Evolutionary conservation across 164 flowering plant genomes (phyloP), one percentile per base, ranked within the genome.

Genomic region (Aristolochia contorta): DNA sequence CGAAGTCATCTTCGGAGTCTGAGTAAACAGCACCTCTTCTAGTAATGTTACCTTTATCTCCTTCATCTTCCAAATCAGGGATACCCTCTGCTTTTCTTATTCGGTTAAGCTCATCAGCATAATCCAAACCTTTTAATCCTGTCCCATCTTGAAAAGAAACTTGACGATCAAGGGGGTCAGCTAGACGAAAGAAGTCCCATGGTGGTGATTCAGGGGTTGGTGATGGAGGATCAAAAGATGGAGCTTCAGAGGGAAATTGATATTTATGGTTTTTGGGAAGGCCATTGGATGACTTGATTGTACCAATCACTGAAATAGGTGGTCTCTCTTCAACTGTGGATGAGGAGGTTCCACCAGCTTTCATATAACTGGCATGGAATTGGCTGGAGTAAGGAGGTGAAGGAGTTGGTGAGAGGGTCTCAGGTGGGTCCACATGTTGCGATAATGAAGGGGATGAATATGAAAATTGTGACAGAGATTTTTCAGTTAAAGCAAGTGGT

Each of bases 111-210:
- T 78, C 79, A 67, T 78, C 83, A 47, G 45, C 65, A 69, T 63
- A 65, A 53, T 81, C 93, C 24, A 67, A 64, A 7, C 61, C 78
- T 61, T 71, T 65, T 58, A 61, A n/a, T 20, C 45, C 80, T 59
- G 63, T 69, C 16, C 68, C 79, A 41, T 82, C 84, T 61, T 73
- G 84, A 65, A 73, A 72, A 61, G 93, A 79, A 69, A 80, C 75
- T 47, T 81, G 86, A 33, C 75, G 67, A 55, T 86, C 86, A 62
- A 70, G 65, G 1, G 90, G 79, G 75, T 73, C 80, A 64, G 65
- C 72, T 48, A 77, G 79, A 59, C 77, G 87, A 70, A 90, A 93
- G 69, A 65, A 93, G 75, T 93, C 99, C 97, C 97, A 93, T 21
- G 83, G 89, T 56, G 85, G 73, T 61, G 74, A 72, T 62, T 58